Percentiles rank a stretch among this genome's conserved stretches.
These are phyloP conservation scores for Artemisia annua DNA, from an alignment of 129 eudicot genomes.

Conservation along the genomic window DNA sequence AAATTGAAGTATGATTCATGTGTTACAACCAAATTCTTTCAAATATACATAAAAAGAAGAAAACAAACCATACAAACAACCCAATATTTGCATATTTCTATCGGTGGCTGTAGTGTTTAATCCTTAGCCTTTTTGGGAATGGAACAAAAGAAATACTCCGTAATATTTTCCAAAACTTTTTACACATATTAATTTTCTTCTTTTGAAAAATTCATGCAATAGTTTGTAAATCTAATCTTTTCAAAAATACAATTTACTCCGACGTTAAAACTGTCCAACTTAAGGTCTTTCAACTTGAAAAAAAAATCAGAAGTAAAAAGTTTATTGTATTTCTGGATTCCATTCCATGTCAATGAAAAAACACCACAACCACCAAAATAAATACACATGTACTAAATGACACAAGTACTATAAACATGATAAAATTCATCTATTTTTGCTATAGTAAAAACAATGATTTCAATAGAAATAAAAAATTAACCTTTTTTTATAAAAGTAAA, in stretches of 20 bases:
- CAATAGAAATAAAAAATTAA: conserved; percentile 11
- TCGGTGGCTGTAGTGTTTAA: too few relatives aligned
- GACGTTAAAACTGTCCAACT: not conserved
- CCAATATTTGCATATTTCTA: not conserved
- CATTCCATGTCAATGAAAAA: conserved; percentile 19
- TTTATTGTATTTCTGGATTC: conserved; percentile 8
- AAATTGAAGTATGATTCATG: not conserved
- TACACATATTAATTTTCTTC: too few relatives aligned
- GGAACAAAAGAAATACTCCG: too few relatives aligned
- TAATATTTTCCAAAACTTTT: too few relatives aligned
- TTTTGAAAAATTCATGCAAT: too few relatives aligned
- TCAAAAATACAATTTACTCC: not conserved
- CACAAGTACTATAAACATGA: conserved; percentile 28
- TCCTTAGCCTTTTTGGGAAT: too few relatives aligned
- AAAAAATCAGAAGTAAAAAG: not conserved
- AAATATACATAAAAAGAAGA: not conserved
- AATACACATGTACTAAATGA: conserved; percentile 20
- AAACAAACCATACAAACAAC: not conserved
- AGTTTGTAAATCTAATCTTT: not conserved
- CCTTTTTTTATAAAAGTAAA: conserved; percentile 16
- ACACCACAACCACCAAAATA: conserved; percentile 29
- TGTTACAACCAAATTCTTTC: not conserved
- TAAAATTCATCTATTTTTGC: conserved; percentile 23
- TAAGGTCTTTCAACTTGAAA: not conserved
- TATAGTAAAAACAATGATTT: conserved; percentile 23